These are phyloP conservation scores for Vanilla planifolia DNA, from an alignment of 106 monocot species.

Conservation along the genomic window DNA sequence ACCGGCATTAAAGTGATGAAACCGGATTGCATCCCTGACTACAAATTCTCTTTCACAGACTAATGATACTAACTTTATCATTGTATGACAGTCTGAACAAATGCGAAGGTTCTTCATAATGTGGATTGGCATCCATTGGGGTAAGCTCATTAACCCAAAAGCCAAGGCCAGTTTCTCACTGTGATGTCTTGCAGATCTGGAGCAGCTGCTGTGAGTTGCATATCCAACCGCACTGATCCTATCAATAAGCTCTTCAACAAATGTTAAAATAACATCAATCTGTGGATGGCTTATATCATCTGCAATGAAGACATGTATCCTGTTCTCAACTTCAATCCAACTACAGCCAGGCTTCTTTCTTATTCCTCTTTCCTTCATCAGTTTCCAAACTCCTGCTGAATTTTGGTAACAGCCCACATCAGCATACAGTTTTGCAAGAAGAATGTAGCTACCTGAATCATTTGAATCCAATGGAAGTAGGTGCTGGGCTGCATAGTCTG, in stretches of 20 bases:
- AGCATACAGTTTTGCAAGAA: slow-evolving; percentile 69
- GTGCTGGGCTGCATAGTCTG: slow-evolving; percentile 56
- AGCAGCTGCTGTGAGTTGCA: slow-evolving; percentile 7
- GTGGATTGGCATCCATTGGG: slow-evolving; percentile 55
- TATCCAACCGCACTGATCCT: slow-evolving; percentile 46
- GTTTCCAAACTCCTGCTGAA: slow-evolving; percentile 57
- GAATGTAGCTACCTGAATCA: slow-evolving; percentile 79
- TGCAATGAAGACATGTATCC: slow-evolving; percentile 63
- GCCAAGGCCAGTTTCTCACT: slow-evolving; percentile 80
- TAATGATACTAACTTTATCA: slow-evolving; percentile 50
- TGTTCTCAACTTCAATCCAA: slow-evolving; percentile 79
- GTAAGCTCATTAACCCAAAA: slow-evolving; percentile 62
- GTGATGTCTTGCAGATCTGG: slow-evolving; percentile 31
- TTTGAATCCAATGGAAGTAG: slow-evolving; percentile 46
- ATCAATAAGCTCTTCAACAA: slow-evolving; percentile 33
- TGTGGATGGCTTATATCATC: slow-evolving; percentile 64
- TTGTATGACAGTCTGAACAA: slow-evolving; percentile 56
- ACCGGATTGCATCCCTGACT: slow-evolving; percentile 60
- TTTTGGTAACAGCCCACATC: slow-evolving; percentile 50
- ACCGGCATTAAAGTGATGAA: slow-evolving; percentile 73
- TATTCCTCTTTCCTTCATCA: slow-evolving; percentile 80
- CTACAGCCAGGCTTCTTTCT: slow-evolving; percentile 81
- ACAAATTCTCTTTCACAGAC: slow-evolving; percentile 51
- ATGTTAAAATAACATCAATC: slow-evolving; percentile 32
- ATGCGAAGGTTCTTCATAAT: slow-evolving; percentile 85